Percentiles rank a stretch among this genome's conserved stretches.
Conservation (phyloP, 2,329 filamentous ascomycete genomes). For the Exophiala oligosperma region DNA sequence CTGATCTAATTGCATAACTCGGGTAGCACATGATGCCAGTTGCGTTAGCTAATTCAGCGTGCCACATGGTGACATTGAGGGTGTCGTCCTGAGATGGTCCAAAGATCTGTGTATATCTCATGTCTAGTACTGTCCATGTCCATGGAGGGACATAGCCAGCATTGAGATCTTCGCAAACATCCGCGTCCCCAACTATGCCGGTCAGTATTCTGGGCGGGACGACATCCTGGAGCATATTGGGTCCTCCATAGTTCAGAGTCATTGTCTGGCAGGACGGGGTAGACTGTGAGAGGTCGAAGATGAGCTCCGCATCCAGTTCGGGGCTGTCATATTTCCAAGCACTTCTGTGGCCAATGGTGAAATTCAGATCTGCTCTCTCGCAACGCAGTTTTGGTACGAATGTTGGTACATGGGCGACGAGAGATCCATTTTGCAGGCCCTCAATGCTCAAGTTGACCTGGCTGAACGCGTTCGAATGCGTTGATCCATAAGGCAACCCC, state of each 20-base stretch:
- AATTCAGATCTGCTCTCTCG: not conserved
- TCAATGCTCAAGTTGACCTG: not conserved
- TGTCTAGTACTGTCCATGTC: not conserved
- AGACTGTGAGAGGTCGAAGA: no score
- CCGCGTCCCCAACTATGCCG: no score
- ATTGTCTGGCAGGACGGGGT: no score
- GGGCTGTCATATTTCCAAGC: no score
- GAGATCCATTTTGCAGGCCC: not conserved
- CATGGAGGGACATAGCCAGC: not conserved
- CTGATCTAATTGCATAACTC: not conserved
- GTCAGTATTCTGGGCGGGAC: no score
- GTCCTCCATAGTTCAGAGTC: no score
- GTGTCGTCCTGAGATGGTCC: not conserved
- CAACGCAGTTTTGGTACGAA: no score
- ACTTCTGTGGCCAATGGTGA: not conserved
- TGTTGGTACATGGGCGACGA: no score
- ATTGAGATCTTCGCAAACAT: no score
- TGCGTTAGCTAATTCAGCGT: not conserved
- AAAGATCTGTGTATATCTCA: conserved; percentile 1
- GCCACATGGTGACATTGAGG: conserved; percentile 1
- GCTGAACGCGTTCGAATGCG: not conserved
- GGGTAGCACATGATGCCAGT: not conserved
- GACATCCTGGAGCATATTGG: no score
- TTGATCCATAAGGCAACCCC: not conserved
- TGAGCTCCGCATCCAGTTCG: no score